Conservation (phyloP, 129 eudicot species). For the Chrysanthemum makinoi region DNA sequence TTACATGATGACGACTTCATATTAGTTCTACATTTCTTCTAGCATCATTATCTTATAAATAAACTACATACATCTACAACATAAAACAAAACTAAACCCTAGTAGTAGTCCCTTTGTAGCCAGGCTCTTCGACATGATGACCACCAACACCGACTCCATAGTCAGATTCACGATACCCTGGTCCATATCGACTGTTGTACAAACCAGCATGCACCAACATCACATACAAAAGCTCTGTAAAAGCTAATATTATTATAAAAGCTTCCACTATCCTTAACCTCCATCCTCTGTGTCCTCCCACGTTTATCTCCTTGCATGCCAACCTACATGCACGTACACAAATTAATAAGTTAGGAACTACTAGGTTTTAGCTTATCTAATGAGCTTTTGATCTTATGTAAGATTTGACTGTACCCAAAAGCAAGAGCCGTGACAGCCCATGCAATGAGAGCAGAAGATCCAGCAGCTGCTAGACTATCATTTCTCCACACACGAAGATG, state of each 20-base stretch:
- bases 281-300: slow-evolving; percentile 90
- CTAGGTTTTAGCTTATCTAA: no score
- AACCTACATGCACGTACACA: slow-evolving; percentile 43
- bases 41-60: no score
- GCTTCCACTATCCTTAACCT: slow-evolving; percentile 76
- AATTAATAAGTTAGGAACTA: background rate
- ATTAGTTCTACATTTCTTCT: no score
- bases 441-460: slow-evolving; percentile 64
- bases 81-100: no score
- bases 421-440: slow-evolving; percentile 94
- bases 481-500: slow-evolving; percentile 86
- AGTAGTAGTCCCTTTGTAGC: slow-evolving; percentile 2
- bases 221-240: slow-evolving; percentile 62
- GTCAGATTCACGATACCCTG: slow-evolving; percentile 75
- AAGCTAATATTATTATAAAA: slow-evolving; percentile 52
- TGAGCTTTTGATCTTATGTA: background rate
- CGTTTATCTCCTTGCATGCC: slow-evolving; percentile 84
- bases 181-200: slow-evolving; percentile 76
- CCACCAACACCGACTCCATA: slow-evolving; percentile 52
- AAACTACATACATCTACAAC: no score
- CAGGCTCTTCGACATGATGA: slow-evolving; percentile 19
- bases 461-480: slow-evolving; percentile 88
- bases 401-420: slow-evolving; percentile 47
- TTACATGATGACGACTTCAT: no score
- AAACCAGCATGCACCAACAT: slow-evolving; percentile 72